Conservation (phyloP, 371 early-diverging fungal species). For the Gilbertella persicaria region DNA sequence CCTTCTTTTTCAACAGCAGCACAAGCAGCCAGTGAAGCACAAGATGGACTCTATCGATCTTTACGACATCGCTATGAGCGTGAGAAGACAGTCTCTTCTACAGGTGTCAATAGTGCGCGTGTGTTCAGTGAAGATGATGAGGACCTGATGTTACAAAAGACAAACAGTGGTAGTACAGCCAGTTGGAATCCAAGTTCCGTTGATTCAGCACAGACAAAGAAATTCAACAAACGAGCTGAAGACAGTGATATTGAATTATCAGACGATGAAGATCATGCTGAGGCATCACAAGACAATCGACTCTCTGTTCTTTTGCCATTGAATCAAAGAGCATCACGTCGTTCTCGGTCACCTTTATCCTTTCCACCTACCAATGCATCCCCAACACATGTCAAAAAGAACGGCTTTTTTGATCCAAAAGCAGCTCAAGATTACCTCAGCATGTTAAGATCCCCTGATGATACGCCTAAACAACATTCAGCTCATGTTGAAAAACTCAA, state of each 20-base stretch:
- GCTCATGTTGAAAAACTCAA: constrained; percentile 3
- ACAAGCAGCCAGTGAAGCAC: constrained; percentile 10
- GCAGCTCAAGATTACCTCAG: neutral
- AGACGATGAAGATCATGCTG: constrained; percentile 33
- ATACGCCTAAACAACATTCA: constrained; percentile 1
- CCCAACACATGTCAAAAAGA: too few relatives aligned
- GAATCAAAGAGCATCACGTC: constrained; percentile 3
- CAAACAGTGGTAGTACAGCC: neutral
- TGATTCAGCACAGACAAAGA: neutral
- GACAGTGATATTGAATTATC: constrained; percentile 52
- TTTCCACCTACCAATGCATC: constrained; percentile 12
- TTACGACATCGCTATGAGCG: constrained; percentile 41
- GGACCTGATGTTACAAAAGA: constrained; percentile 15
- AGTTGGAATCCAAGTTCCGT: neutral
- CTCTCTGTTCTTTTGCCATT: constrained; percentile 10
- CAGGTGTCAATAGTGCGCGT: neutral
- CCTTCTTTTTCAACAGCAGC: constrained; percentile 37
- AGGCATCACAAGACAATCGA: neutral
- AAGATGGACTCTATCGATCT: constrained; percentile 29
- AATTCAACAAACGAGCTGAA: constrained; percentile 17
- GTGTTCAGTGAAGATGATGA: constrained; percentile 21
- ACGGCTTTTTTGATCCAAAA: constrained; percentile 8
- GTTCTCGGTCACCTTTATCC: constrained; percentile 23
- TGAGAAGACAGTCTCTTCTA: constrained; percentile 13
- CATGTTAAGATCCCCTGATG: neutral